Evolutionary conservation across 2,329 filamentous ascomycete genomes (phyloP), one percentile per base, ranked within the genome.

Genomic region (Phialemoniopsis sp.): DNA sequence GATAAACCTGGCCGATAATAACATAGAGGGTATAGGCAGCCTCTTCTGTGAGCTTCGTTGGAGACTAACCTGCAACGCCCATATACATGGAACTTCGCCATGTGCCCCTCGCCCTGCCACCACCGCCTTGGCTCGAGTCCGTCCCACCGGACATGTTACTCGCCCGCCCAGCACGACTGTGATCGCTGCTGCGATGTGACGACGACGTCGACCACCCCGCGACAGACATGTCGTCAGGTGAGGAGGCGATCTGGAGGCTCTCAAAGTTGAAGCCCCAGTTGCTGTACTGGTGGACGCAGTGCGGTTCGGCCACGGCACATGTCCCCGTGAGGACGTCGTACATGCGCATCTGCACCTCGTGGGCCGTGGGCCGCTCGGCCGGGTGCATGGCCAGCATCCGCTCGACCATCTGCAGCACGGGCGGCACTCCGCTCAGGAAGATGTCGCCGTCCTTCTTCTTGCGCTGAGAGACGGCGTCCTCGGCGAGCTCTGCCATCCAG

Each of bases 401-500:
- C 31, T 68, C 64, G 2, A 74, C 67, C 8, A 81, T 58, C 42
- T 68, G 66, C 32, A 81, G 59, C 55, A 79, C 63, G 1, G 73
- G 73, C 3, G 62, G 63, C 9, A 80, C 60, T 17, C 75, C 76
- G 15, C 61, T 58, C 21, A 26, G 21, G 41, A 78, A 76, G 4
- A 76, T 54, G 28, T 62, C 56, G 32, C 68, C 72, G 34, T 67
- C 59, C 49, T 72, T 71, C 50, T 70, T 73, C 45, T 49, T 57
- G 37, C 18, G 21, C 30, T 43, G 42, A 26, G 35, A 55, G 33
- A 67, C 70, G 36, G 76, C 78, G n/a, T 82, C 77, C 42, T 77
- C 76, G 26, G 77, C 75, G 5, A 87, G 62, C 3, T 60, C 61
- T 1, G 66, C 63, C 66, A 87, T 83, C 85, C 85, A 89, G 13